Percentiles rank a stretch among this genome's conserved stretches.
Evolutionary conservation across 2,329 filamentous ascomycete species (phyloP).

Genomic region (Cephalotrichum gorgonifer): DNA sequence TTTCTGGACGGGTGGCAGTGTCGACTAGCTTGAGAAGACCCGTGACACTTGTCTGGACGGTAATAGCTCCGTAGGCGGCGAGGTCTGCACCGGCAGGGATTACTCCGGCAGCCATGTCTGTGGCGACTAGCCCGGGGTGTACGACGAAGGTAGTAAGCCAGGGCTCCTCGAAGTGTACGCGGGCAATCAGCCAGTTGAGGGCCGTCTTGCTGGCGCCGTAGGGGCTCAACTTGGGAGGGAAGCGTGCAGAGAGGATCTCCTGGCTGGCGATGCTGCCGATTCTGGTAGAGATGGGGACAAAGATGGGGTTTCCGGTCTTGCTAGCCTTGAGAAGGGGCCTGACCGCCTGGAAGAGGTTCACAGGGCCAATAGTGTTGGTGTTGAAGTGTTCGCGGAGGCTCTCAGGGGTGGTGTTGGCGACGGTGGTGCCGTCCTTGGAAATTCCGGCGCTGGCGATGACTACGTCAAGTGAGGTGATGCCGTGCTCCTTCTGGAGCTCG

Average conservation of each 20-base stretch:
- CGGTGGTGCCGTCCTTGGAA: conserved; percentile 17
- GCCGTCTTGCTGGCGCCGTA: conserved; percentile 11
- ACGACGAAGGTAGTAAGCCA: conserved; percentile 12
- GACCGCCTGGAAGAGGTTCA: conserved; percentile 13
- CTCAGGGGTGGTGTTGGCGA: conserved; percentile 20
- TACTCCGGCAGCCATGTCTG: background rate
- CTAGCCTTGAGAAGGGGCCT: conserved; percentile 14
- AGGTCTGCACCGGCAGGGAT: background rate
- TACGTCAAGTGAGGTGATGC: conserved; percentile 33
- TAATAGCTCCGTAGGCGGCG: background rate
- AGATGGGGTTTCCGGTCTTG: conserved; percentile 13
- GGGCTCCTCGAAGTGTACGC: conserved; percentile 13
- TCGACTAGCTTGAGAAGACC: background rate
- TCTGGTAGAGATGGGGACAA: conserved; percentile 14
- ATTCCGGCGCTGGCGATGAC: conserved; percentile 43
- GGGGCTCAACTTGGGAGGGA: conserved; percentile 5
- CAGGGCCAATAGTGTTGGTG: conserved; percentile 20
- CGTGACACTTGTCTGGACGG: background rate
- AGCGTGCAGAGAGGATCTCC: conserved; percentile 7
- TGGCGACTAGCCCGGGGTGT: conserved; percentile 8
- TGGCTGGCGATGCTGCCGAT: conserved; percentile 14
- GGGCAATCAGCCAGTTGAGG: conserved; percentile 11
- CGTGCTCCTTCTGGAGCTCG: conserved; percentile 16
- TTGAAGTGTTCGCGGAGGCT: conserved; percentile 26
- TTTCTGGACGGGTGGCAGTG: background rate